These are phyloP conservation scores for Cryptosporidium canis DNA, from an alignment of 169 alveolate genomes.

Conservation along the genomic window DNA sequence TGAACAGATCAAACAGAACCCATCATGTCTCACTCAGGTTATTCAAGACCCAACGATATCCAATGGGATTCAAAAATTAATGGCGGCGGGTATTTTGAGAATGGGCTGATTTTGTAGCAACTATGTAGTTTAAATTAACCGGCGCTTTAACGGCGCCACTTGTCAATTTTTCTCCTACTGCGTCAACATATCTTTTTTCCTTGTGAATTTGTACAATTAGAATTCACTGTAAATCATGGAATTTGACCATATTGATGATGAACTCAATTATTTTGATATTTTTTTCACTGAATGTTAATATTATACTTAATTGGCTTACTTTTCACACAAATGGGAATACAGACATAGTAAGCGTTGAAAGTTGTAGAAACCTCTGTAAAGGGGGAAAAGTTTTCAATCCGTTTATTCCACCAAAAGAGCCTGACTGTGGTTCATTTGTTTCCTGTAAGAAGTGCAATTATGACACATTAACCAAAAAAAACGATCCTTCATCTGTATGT, in stretches of 20 bases:
- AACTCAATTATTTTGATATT: not conserved
- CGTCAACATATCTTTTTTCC: constrained; percentile 5
- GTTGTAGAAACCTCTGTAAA: constrained; percentile 17
- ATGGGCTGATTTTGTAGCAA: constrained; percentile 77
- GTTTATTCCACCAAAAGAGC: constrained; percentile 29
- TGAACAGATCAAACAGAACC: constrained; percentile 87
- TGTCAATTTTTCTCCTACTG: not conserved
- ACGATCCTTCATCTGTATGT: constrained; percentile 58
- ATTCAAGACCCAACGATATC: constrained; percentile 94
- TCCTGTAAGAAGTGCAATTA: constrained; percentile 51
- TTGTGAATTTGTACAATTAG: not conserved
- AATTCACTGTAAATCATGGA: not conserved
- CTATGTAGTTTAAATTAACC: not conserved
- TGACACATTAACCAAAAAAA: not conserved
- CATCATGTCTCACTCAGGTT: constrained; percentile 79
- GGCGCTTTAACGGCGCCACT: constrained; percentile 5
- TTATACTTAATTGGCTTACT: not conserved
- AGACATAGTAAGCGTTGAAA: constrained; percentile 23
- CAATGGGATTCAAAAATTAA: constrained; percentile 92
- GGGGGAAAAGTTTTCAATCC: constrained; percentile 35
- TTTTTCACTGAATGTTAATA: not conserved
- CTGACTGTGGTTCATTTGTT: constrained; percentile 56
- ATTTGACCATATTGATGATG: not conserved
- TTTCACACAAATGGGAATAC: not conserved
- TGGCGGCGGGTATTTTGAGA: constrained; percentile 96